These are phyloP conservation scores for Dimocarpus longan DNA, from an alignment of 345 rosid genomes.

Conservation along the genomic window DNA sequence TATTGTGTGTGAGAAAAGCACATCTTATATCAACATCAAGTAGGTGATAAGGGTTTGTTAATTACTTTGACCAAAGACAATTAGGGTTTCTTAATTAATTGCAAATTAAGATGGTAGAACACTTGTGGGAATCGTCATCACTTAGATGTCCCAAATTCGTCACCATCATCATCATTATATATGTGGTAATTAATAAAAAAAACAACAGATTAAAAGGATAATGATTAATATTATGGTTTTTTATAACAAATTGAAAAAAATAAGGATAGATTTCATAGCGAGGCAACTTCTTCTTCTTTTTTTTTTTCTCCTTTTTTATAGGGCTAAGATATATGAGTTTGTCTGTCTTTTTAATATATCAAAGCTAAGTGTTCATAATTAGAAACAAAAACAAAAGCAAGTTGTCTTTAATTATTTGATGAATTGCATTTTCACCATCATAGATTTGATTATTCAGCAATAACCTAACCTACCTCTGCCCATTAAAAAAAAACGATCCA, in stretches of 20 bases:
- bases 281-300: neutral
- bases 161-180: neutral
- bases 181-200: neutral
- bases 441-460: neutral
- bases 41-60: neutral
- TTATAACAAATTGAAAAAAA: neutral
- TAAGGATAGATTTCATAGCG: constrained; percentile 7
- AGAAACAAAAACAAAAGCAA: neutral
- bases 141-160: neutral
- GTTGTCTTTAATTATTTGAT: neutral
- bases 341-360: neutral
- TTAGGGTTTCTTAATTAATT: constrained; percentile 5
- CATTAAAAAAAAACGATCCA: too few species aligned
- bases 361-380: neutral
- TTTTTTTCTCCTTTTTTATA: neutral
- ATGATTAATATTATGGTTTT: neutral
- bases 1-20: neutral
- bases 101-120: neutral
- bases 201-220: neutral
- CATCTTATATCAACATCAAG: constrained; percentile 13
- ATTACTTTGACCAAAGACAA: neutral
- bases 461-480: too few species aligned
- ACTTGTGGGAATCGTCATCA: constrained; percentile 30
- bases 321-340: neutral
- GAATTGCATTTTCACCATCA: neutral